Percentiles rank a stretch among this genome's conserved stretches.
Evolutionary conservation across 208 protist genomes (phyloP).

Genomic region (Phytomonas sp.): DNA sequence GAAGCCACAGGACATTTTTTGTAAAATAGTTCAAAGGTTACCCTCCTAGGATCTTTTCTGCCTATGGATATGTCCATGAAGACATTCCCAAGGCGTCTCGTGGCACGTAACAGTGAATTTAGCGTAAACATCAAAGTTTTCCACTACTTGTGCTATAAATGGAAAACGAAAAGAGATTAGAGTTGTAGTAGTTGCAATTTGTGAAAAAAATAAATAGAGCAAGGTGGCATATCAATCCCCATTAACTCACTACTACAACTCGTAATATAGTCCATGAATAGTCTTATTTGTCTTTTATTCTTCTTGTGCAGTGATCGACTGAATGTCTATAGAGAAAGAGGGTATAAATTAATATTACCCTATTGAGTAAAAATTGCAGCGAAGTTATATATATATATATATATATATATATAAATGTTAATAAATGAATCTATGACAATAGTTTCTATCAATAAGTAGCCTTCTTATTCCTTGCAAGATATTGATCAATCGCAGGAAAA

Average conservation of each 20-base stretch:
- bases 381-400: no score
- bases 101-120: conserved; percentile 17
- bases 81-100: conserved; percentile 19
- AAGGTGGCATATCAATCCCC: not conserved
- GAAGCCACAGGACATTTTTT: conserved; percentile 63
- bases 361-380: not conserved
- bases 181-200: not conserved
- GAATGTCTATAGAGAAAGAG: not conserved
- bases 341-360: not conserved
- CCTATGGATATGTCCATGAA: conserved; percentile 82
- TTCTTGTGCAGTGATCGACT: not conserved
- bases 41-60: conserved; percentile 30
- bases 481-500: not conserved
- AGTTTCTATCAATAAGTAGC: not conserved
- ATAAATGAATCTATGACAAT: not conserved
- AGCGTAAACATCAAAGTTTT: not conserved
- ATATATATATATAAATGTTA: not conserved
- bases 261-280: not conserved
- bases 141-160: not conserved
- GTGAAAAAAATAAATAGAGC: not conserved
- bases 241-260: not conserved
- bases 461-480: not conserved
- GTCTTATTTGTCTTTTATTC: not conserved
- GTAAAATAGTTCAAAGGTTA: conserved; percentile 75
- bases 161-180: not conserved